A percentile compares a stretch with the other conserved stretches of the same genome.
Conservation (phyloP, 108 stramenopile species). For the Fragilariopsis cylindrus region DNA sequence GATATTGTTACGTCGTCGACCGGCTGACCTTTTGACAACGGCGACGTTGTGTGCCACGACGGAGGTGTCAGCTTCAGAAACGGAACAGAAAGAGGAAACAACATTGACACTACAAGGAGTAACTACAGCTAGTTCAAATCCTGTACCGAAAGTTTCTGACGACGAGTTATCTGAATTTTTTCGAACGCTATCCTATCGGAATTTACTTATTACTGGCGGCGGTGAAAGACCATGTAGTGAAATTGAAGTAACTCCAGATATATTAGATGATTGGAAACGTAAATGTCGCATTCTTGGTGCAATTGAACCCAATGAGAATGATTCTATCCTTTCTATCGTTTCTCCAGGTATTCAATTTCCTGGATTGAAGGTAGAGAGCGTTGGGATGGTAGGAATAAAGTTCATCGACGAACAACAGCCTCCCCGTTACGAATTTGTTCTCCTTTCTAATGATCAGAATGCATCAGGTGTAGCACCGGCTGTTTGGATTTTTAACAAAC, state of each 20-base stretch:
- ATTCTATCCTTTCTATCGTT: slow-evolving; percentile 21
- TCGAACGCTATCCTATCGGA: slow-evolving; percentile 2
- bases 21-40: too few species aligned
- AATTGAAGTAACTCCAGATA: not conserved
- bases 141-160: slow-evolving; percentile 13
- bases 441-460: slow-evolving; percentile 30
- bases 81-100: not conserved
- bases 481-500: slow-evolving; percentile 52
- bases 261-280: slow-evolving; percentile 11
- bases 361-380: slow-evolving; percentile 36
- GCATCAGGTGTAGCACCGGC: slow-evolving; percentile 33
- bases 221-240: slow-evolving; percentile 15
- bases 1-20: too few species aligned
- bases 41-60: not conserved
- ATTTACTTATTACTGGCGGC: slow-evolving; percentile 23
- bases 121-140: not conserved
- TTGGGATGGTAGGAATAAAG: slow-evolving; percentile 40
- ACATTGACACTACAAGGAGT: slow-evolving; percentile 1
- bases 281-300: slow-evolving; percentile 5
- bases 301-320: slow-evolving; percentile 12
- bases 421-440: slow-evolving; percentile 34
- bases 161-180: slow-evolving; percentile 16
- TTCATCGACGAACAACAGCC: slow-evolving; percentile 1
- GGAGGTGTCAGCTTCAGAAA: not conserved
- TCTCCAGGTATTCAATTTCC: slow-evolving; percentile 48